These are phyloP conservation scores for Melaleuca alternifolia DNA, from an alignment of 345 rosid genomes.

Conservation along the genomic window DNA sequence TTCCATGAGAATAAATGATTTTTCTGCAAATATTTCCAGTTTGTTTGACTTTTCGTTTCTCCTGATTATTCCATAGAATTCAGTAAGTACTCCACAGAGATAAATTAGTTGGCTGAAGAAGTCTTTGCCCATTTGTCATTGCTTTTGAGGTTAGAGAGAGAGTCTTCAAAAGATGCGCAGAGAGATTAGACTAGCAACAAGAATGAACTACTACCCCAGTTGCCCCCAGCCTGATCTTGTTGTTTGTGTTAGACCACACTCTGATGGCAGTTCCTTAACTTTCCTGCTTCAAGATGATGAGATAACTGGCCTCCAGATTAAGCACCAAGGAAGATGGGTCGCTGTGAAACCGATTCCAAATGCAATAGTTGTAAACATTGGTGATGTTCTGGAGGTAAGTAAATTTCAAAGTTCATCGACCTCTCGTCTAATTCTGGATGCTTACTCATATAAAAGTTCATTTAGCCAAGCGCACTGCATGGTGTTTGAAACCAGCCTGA, in stretches of 20 bases:
- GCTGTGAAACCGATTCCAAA: constrained; percentile 16
- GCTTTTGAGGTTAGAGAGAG: constrained; percentile 3
- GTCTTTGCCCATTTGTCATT: constrained; percentile 1
- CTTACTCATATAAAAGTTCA: background rate
- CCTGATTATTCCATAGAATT: background rate
- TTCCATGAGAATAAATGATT: background rate
- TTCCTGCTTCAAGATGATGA: constrained; percentile 19
- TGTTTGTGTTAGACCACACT: constrained; percentile 11
- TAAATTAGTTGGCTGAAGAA: background rate
- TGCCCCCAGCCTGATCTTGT: constrained; percentile 12
- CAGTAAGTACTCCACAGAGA: constrained; percentile 1
- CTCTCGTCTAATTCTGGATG: background rate
- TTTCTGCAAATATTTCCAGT: background rate
- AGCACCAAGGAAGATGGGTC: constrained; percentile 9
- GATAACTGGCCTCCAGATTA: constrained; percentile 15
- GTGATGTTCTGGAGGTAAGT: constrained; percentile 10
- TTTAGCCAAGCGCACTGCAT: background rate
- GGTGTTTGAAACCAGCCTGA: background rate
- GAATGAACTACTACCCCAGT: constrained; percentile 20
- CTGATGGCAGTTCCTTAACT: constrained; percentile 10
- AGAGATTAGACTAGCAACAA: constrained; percentile 8
- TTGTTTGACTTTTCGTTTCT: background rate
- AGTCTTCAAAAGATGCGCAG: background rate
- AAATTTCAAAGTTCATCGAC: background rate
- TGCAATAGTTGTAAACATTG: constrained; percentile 14